phyloP scores from a whole-genome alignment of 148 eudicot species.

The Amaranthus hypochondriacus region DNA sequence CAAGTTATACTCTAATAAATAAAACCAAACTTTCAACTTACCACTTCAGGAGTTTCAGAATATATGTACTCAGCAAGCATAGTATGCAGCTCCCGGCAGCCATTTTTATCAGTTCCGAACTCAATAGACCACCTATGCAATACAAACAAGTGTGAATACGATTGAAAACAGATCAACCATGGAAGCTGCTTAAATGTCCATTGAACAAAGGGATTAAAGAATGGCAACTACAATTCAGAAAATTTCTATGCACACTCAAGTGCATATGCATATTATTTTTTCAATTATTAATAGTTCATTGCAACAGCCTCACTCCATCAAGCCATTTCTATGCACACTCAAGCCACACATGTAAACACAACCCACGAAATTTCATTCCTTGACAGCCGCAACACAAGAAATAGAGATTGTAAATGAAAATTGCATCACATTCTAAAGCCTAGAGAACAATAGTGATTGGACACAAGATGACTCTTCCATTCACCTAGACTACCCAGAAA shows the following conservation, averaged over 20 bases:
- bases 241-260: not conserved
- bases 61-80: conserved; percentile 91
- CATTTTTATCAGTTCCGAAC: conserved; percentile 62
- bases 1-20: not conserved
- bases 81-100: conserved; percentile 77
- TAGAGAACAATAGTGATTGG: too few species aligned
- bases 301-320: too few species aligned
- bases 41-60: conserved; percentile 90
- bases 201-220: not conserved
- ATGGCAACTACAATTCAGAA: not conserved
- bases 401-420: too few species aligned
- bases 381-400: too few species aligned
- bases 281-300: too few species aligned
- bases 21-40: conserved; percentile 27
- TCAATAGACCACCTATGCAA: conserved; percentile 80
- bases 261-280: too few species aligned
- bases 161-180: conserved; percentile 1
- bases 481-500: too few species aligned
- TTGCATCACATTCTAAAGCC: too few species aligned
- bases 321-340: too few species aligned
- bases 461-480: too few species aligned
- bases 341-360: too few species aligned
- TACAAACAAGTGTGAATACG: conserved; percentile 1
- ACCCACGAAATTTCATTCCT: too few species aligned
- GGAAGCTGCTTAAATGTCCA: not conserved